Evolutionary conservation across 1,284 basidiomycete species (phyloP).

Genomic region (Ganoderma leucocontextum): DNA sequence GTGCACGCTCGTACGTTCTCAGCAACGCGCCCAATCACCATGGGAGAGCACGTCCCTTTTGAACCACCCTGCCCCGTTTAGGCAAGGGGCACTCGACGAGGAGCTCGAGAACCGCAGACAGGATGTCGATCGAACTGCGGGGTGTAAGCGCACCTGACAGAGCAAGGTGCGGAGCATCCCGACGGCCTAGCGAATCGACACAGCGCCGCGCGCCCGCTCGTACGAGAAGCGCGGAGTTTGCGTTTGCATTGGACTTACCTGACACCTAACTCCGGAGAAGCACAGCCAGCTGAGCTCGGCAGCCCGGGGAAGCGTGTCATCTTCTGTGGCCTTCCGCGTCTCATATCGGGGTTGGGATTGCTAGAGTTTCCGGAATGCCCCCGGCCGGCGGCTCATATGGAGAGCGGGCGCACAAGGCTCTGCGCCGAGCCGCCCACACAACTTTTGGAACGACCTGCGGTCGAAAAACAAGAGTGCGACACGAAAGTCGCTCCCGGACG

Average conservation of each 20-base stretch:
- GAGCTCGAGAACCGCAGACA: not conserved
- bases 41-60: conserved; percentile 13
- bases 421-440: not conserved
- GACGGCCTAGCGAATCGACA: conserved; percentile 1
- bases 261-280: conserved; percentile 21
- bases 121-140: not conserved
- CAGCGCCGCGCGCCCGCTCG: conserved; percentile 9
- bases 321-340: not conserved
- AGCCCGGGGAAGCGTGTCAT: not conserved
- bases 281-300: not conserved
- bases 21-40: conserved; percentile 16
- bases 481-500: not conserved
- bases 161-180: not conserved
- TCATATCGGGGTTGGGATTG: not conserved
- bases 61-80: conserved; percentile 4
- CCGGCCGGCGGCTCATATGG: conserved; percentile 1
- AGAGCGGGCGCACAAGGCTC: not conserved
- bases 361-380: not conserved
- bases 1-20: conserved; percentile 6
- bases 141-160: not conserved
- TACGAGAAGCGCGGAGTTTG: conserved; percentile 16
- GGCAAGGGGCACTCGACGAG: not conserved
- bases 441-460: not conserved
- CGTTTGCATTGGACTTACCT: conserved; percentile 24
- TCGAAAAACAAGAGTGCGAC: not conserved